Evolutionary conservation across 2,329 filamentous ascomycete genomes (phyloP).

Genomic region (Epichloe baconii): DNA sequence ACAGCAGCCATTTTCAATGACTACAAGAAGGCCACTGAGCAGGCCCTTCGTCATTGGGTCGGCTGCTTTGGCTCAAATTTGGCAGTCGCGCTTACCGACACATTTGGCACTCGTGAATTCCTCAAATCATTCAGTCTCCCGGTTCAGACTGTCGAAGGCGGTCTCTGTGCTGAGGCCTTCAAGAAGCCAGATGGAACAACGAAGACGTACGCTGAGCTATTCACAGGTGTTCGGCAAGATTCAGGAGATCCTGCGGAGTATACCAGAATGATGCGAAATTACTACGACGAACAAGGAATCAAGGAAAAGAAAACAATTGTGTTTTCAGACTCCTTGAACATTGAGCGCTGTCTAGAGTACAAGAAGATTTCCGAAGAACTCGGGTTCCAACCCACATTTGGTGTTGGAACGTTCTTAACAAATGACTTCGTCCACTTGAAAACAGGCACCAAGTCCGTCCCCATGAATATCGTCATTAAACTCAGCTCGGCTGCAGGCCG

Average conservation of each 20-base stretch:
- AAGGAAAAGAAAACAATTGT: constrained; percentile 77
- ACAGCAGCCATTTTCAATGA: constrained; percentile 82
- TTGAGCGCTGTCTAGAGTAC: constrained; percentile 83
- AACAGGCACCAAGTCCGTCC: constrained; percentile 70
- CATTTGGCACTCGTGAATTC: constrained; percentile 86
- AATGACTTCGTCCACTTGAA: constrained; percentile 74
- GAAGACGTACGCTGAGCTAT: constrained; percentile 67
- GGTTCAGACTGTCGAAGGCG: constrained; percentile 31
- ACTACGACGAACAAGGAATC: constrained; percentile 67
- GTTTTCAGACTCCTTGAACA: constrained; percentile 89
- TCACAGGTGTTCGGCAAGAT: constrained; percentile 77
- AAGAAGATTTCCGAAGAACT: constrained; percentile 68
- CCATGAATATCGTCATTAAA: constrained; percentile 97
- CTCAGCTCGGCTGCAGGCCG: constrained; percentile 71
- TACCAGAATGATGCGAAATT: constrained; percentile 63
- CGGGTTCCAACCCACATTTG: constrained; percentile 78
- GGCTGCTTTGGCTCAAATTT: constrained; percentile 78
- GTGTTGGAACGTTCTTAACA: constrained; percentile 89
- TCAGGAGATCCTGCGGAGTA: constrained; percentile 77
- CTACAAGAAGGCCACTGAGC: constrained; percentile 74
- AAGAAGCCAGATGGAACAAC: constrained; percentile 25
- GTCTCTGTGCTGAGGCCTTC: constrained; percentile 28
- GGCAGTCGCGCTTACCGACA: constrained; percentile 86
- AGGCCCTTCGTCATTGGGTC: constrained; percentile 78
- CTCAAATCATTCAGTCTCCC: constrained; percentile 69